A percentile compares a stretch with the other conserved stretches of the same genome.
Evolutionary conservation across 2,329 filamentous ascomycete genomes (phyloP).

Genomic region (Tricladium varicosporioides): DNA sequence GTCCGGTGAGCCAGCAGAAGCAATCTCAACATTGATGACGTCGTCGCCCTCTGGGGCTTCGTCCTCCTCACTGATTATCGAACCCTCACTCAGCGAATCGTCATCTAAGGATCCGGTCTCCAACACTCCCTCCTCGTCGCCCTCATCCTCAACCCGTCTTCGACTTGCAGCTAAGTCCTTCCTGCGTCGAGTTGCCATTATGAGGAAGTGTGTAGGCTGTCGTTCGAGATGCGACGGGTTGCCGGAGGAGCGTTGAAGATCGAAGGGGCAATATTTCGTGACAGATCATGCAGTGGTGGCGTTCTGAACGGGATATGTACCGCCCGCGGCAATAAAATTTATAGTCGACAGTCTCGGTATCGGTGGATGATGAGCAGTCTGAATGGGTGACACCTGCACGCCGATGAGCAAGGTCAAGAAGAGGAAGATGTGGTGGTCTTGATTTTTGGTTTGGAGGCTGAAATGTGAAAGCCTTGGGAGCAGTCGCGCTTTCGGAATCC

Average conservation of each 20-base stretch:
- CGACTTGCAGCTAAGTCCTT: conserved; percentile 66
- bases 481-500: conserved; percentile 20
- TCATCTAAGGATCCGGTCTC: conserved; percentile 59
- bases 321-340: conserved; percentile 34
- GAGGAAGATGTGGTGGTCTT: conserved; percentile 20
- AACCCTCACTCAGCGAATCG: conserved; percentile 65
- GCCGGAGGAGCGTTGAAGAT: conserved; percentile 31
- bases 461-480: conserved; percentile 23
- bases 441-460: conserved; percentile 26
- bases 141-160: conserved; percentile 68
- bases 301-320: conserved; percentile 30
- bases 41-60: conserved; percentile 60
- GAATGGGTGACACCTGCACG: conserved; percentile 33
- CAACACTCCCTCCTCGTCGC: conserved; percentile 62
- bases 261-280: conserved; percentile 30
- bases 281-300: conserved; percentile 35
- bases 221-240: conserved; percentile 34
- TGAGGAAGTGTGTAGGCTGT: conserved; percentile 30
- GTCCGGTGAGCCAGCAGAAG: conserved; percentile 42
- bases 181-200: conserved; percentile 54
- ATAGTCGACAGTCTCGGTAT: conserved; percentile 22
- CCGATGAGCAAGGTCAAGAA: conserved; percentile 26
- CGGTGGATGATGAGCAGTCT: conserved; percentile 22
- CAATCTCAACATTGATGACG: conserved; percentile 61
- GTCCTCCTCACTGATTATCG: conserved; percentile 59